Evolutionary conservation across 768 basidiomycete species (phyloP), one percentile per base, ranked within the genome.

Genomic region (Hygrophorus pudorinus): DNA sequence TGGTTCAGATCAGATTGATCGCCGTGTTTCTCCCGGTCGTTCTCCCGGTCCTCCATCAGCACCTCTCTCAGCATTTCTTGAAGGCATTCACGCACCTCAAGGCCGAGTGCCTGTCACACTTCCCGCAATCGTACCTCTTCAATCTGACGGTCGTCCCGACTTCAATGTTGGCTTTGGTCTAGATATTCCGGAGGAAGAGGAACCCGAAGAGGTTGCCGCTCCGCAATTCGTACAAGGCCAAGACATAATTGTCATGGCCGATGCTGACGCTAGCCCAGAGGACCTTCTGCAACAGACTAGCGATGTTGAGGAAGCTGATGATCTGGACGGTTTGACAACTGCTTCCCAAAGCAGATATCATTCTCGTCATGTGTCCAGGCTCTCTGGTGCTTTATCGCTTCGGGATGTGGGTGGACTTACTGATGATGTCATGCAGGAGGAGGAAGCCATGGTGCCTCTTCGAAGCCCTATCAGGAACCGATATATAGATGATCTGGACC

Each of bases 141-240:
- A 21, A 35, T 10, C 24, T 59, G 65, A 72, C 45, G 79, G 70
- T 35, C 70, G 77, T 29, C 76, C 82, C 4, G 86, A 91, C 59
- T 91, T 89, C 56, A 62, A 65, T 39, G 73, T 81, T 48, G 87
- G 87, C 4, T 91, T 90, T 61, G 85, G 87, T 9, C 56, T 91
- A 45, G 85, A 90, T 48, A 76, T 79, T 46, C 79, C 85, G 2
- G 79, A 85, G 47, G 85, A 87, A 54, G 79, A 74, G 30, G 85
- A 86, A 51, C 71, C 68, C 47, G 75, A 72, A 39, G 71, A 74
- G 40, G 65, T 58, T 13, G 58, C 54, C 35, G 47, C 54, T 2
- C 59, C 58, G 20, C 60, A 63, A 41, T 54, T 51, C 38, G 59
- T 50, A 27, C 57, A 50, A 27, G 28, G 34, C 12, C 21, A 12